Conservation (phyloP, 176 grass and related monocot genomes). For the Canna indica region DNA sequence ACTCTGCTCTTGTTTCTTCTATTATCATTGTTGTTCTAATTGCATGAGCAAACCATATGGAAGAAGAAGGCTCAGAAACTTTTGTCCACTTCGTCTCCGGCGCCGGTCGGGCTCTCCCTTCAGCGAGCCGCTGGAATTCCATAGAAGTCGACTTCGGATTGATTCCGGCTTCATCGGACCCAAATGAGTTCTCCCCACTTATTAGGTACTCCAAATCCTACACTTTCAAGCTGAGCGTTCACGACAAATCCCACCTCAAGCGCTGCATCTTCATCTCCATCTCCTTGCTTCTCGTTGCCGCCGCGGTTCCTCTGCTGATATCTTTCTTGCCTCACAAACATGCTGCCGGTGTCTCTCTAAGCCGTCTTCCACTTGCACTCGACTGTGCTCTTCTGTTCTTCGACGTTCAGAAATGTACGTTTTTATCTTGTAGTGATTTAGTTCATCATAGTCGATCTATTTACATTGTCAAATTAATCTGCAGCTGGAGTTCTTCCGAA, state of each 20-base stretch:
- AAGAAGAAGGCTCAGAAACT: neutral
- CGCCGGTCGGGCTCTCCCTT: constrained; percentile 8
- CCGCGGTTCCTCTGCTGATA: neutral
- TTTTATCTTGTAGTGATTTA: too few species aligned
- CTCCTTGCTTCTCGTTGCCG: neutral
- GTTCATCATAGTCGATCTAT: too few species aligned
- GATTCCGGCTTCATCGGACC: neutral
- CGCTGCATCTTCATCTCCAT: neutral
- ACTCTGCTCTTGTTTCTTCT: neutral
- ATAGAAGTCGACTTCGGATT: constrained; percentile 17
- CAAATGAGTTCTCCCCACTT: neutral
- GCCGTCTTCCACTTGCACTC: neutral
- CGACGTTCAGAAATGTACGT: constrained; percentile 2
- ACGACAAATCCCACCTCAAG: neutral
- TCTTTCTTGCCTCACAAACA: neutral
- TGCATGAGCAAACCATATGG: neutral
- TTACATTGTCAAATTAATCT: neutral
- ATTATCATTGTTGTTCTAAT: neutral
- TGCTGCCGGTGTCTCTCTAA: neutral
- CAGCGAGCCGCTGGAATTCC: constrained; percentile 11
- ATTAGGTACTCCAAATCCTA: neutral
- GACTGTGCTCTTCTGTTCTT: neutral
- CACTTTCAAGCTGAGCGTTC: neutral
- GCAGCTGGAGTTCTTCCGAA: constrained; percentile 7
- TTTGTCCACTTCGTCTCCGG: constrained; percentile 8